phyloP scores from a whole-genome alignment of 2,329 filamentous ascomycete species.

The Leptographium flavum region DNA sequence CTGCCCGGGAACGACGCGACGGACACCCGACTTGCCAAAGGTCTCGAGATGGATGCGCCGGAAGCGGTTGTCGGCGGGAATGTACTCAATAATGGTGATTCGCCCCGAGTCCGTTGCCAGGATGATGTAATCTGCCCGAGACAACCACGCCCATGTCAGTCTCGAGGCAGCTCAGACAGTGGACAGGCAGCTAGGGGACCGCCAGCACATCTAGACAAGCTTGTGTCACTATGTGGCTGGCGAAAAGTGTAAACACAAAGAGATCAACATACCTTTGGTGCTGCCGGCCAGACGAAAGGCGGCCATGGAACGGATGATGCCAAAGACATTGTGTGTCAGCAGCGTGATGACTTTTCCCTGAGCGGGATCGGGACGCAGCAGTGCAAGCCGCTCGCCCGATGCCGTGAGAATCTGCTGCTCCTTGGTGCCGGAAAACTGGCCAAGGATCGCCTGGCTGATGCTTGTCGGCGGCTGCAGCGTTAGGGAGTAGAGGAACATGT shows the following conservation, averaged over 20 bases:
- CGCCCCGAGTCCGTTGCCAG: conserved; percentile 91
- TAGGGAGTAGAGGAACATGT: conserved; percentile 97
- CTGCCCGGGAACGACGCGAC: conserved; percentile 87
- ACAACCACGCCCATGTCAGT: conserved; percentile 2
- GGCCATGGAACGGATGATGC: conserved; percentile 80
- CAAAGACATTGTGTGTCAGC: conserved; percentile 87
- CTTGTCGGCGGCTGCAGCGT: conserved; percentile 88
- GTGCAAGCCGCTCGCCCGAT: conserved; percentile 75
- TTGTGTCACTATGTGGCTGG: conserved; percentile 59
- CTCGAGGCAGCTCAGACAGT: background rate
- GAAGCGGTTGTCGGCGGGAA: conserved; percentile 75
- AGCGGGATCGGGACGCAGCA: conserved; percentile 73
- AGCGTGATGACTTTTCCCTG: conserved; percentile 78
- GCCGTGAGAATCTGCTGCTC: conserved; percentile 96
- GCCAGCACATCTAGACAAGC: conserved; percentile 20
- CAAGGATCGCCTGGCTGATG: conserved; percentile 79
- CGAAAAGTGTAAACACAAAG: conserved; percentile 87
- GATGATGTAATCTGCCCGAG: conserved; percentile 75
- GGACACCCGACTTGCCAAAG: conserved; percentile 91
- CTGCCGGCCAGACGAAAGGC: conserved; percentile 87
- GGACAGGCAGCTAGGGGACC: background rate
- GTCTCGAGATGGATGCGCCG: conserved; percentile 87
- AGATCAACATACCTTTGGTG: conserved; percentile 91
- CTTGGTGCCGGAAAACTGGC: conserved; percentile 90
- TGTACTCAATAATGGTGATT: conserved; percentile 86